Evolutionary conservation across 768 basidiomycete species (phyloP).

Genomic region (Suillus hirtellus): DNA sequence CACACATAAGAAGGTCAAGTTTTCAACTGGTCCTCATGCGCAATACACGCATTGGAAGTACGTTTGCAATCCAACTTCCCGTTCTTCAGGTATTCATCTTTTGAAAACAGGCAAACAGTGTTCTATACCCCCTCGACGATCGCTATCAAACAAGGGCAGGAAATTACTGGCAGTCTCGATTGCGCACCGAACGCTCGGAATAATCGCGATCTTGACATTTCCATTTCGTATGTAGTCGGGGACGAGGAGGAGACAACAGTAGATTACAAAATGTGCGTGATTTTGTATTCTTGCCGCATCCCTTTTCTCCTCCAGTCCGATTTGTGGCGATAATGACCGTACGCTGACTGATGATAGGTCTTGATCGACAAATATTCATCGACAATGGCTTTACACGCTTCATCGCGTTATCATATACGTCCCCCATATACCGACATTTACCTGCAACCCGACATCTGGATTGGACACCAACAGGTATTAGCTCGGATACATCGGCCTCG

Average conservation of each 20-base stretch:
- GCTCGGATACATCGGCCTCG: conserved; percentile 14
- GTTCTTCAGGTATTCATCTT: neutral
- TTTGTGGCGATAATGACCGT: conserved; percentile 29
- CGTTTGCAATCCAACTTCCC: conserved; percentile 33
- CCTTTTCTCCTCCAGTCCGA: conserved; percentile 17
- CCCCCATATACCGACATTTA: conserved; percentile 9
- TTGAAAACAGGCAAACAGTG: conserved; percentile 77
- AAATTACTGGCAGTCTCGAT: conserved; percentile 66
- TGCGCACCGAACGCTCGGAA: conserved; percentile 92
- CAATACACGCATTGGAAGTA: conserved; percentile 97
- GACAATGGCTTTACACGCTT: conserved; percentile 7
- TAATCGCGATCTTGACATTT: conserved; percentile 93
- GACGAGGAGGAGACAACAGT: conserved; percentile 37
- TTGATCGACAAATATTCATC: conserved; percentile 39
- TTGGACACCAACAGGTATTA: conserved; percentile 31
- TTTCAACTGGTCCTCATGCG: conserved; percentile 97
- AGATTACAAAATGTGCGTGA: conserved; percentile 86
- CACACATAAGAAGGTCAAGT: conserved; percentile 93
- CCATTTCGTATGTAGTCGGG: conserved; percentile 63
- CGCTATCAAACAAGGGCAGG: conserved; percentile 68
- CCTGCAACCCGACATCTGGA: conserved; percentile 9
- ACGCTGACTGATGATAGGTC: conserved; percentile 77
- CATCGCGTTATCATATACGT: conserved; percentile 13
- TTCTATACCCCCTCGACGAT: conserved; percentile 90
- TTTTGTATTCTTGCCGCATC: conserved; percentile 30